These are phyloP conservation scores for Lactifluus rugatus DNA, from an alignment of 768 basidiomycete species.

Conservation along the genomic window DNA sequence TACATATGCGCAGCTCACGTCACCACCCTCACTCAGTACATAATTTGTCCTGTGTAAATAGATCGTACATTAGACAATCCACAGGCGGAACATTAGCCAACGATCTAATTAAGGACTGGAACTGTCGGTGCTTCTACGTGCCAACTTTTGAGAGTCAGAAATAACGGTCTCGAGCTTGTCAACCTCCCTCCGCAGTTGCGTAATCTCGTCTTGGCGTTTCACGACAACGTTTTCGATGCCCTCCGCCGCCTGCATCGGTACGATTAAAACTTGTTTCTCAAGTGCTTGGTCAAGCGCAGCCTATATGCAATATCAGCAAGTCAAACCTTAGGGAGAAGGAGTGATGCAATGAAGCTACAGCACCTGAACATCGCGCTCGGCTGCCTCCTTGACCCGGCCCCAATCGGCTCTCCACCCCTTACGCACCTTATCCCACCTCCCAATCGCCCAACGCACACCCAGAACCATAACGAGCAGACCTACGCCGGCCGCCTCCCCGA, in stretches of 20 bases:
- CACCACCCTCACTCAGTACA: conserved; percentile 12
- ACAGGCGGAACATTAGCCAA: background rate
- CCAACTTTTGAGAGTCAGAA: background rate
- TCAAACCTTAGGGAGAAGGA: too few relatives aligned
- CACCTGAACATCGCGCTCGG: conserved; percentile 25
- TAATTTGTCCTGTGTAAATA: conserved; percentile 14
- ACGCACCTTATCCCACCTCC: conserved; percentile 24
- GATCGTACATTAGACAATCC: conserved; percentile 4
- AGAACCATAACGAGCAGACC: conserved; percentile 19
- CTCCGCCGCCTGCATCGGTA: conserved; percentile 17
- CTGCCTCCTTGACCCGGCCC: conserved; percentile 23
- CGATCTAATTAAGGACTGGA: background rate
- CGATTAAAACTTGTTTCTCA: conserved; percentile 16
- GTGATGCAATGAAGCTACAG: too few relatives aligned
- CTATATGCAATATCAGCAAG: background rate
- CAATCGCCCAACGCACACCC: conserved; percentile 22
- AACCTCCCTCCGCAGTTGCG: conserved; percentile 5
- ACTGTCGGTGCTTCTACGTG: background rate
- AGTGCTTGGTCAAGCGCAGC: conserved; percentile 11
- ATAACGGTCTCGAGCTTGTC: background rate
- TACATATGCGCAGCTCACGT: background rate
- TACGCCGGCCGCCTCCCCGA: conserved; percentile 21
- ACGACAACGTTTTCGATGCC: conserved; percentile 18
- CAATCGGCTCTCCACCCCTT: conserved; percentile 24
- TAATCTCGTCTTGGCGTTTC: conserved; percentile 11